Base-by-base conservation (phyloP, 2,329 filamentous ascomycete genomes). In the Alternaria arbusti region DNA sequence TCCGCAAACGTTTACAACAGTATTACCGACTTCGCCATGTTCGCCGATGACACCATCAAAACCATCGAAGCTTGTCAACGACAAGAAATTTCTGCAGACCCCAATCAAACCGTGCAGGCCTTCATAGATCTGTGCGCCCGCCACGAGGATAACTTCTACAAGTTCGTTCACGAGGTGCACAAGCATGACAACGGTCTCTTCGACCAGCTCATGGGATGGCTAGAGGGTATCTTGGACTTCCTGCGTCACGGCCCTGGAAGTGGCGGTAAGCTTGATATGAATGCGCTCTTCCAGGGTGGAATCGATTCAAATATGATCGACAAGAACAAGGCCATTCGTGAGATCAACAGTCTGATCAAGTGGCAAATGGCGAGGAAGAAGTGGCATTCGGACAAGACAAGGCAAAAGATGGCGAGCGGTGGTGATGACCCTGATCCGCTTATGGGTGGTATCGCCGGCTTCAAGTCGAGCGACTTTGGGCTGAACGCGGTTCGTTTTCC, bases 101-200 rank as follows among this genome's bases (percentile, higher is more conserved):
- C 96, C 5, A 99, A 99, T 79, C 94, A 97, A 83, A 99, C 96
- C 0, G 96, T 99, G 1, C 96, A 99, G 79, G 91, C 94, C 15
- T 99, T 99, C 76, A 99, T 99, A 75, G 96, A 99, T 76, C 87
- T 99, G 22, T 99, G 96, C 80, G 91, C 93, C 70, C 89, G 96
- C 46, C 96, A 99, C 79, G 93, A 99, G 81, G 89, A 96, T 78
- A 97, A 97, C 81, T 95, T 99, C 78, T 99, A 98, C 86, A 98
- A 97, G 79, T 99, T 99, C 79, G 91, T 99, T 4, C 96, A 99
- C 79, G 96, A 99, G 81, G 95, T 99, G 1, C 96, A 99, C 77
- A 90, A 92, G 7, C 95, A 99, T 74, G 96, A 99, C 78, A 97
- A 99, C 67, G 96, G 96, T 1, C 87, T 99, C 1, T 99, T 99